phyloP scores from a whole-genome alignment of 1,139 yeast species.

The Debaryomyces coudertii region DNA sequence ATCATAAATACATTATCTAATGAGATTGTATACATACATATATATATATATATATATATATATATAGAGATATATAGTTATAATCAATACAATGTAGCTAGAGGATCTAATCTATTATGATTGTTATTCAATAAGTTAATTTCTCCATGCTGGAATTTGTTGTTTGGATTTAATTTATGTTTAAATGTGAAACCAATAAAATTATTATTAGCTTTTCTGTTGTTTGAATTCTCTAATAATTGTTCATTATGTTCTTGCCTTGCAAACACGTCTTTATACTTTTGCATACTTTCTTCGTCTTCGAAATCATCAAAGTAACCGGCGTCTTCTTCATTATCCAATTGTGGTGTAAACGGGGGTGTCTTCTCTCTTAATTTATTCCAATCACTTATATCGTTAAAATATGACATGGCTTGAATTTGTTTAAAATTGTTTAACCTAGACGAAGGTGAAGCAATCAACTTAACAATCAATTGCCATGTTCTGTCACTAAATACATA shows the following conservation, averaged over 20 bases:
- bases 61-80: slow-evolving; percentile 5
- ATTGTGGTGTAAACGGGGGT: slow-evolving; percentile 96
- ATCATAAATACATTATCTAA: slow-evolving; percentile 7
- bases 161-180: slow-evolving; percentile 73
- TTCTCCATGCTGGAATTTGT: slow-evolving; percentile 48
- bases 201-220: slow-evolving; percentile 49
- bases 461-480: slow-evolving; percentile 81
- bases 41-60: slow-evolving; percentile 8
- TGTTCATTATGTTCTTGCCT: slow-evolving; percentile 84
- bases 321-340: slow-evolving; percentile 96
- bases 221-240: slow-evolving; percentile 64
- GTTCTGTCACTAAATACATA: slow-evolving; percentile 95
- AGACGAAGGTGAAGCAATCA: slow-evolving; percentile 78
- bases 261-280: slow-evolving; percentile 94
- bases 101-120: slow-evolving; percentile 41
- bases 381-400: slow-evolving; percentile 78
- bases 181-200: slow-evolving; percentile 96
- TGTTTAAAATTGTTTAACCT: slow-evolving; percentile 81
- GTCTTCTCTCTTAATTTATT: slow-evolving; percentile 62
- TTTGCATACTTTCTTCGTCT: slow-evolving; percentile 95
- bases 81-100: slow-evolving; percentile 47
- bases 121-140: slow-evolving; percentile 39
- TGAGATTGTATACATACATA: slow-evolving; percentile 7
- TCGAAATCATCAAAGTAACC: slow-evolving; percentile 98
- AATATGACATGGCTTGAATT: slow-evolving; percentile 78